phyloP scores from a whole-genome alignment of 1,284 basidiomycete species.

The Phellinidium pouzarii region DNA sequence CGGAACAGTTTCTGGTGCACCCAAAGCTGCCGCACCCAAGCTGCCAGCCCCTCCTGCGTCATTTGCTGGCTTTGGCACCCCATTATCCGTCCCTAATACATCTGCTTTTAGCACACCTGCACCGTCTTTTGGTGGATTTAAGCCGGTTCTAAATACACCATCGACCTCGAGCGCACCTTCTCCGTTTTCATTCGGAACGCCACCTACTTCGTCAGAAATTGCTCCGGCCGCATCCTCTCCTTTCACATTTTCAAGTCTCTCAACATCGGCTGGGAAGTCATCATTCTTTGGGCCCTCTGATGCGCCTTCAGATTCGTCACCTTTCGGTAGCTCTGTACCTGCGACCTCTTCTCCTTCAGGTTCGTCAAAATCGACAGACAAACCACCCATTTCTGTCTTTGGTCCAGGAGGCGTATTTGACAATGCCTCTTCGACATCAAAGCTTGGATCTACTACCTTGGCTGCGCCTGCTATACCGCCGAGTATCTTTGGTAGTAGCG shows the following conservation, averaged over 20 bases:
- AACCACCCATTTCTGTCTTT: slow-evolving; percentile 2
- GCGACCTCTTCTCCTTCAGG: slow-evolving; percentile 12
- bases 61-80: slow-evolving; percentile 6
- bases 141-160: slow-evolving; percentile 17
- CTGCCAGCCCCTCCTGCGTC: slow-evolving; percentile 19
- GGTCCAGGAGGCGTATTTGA: slow-evolving; percentile 12
- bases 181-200: slow-evolving; percentile 22
- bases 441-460: neutral
- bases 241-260: slow-evolving; percentile 3
- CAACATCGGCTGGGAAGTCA: slow-evolving; percentile 5
- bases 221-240: slow-evolving; percentile 8
- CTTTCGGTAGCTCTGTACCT: slow-evolving; percentile 11
- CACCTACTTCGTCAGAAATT: slow-evolving; percentile 12
- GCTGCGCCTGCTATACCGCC: neutral
- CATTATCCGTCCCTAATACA: neutral
- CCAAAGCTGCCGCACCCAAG: slow-evolving; percentile 23
- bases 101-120: neutral
- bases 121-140: slow-evolving; percentile 9
- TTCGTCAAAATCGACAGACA: slow-evolving; percentile 21
- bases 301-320: slow-evolving; percentile 8
- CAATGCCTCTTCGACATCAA: neutral
- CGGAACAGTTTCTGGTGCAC: slow-evolving; percentile 7
- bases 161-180: slow-evolving; percentile 13
- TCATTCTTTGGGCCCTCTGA: slow-evolving; percentile 1
- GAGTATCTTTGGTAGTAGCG: slow-evolving; percentile 1